Percentiles rank a stretch among this genome's conserved stretches.
These are phyloP conservation scores for Aspergillus panamensis DNA, from an alignment of 495 filamentous ascomycete species.

Conservation along the genomic window DNA sequence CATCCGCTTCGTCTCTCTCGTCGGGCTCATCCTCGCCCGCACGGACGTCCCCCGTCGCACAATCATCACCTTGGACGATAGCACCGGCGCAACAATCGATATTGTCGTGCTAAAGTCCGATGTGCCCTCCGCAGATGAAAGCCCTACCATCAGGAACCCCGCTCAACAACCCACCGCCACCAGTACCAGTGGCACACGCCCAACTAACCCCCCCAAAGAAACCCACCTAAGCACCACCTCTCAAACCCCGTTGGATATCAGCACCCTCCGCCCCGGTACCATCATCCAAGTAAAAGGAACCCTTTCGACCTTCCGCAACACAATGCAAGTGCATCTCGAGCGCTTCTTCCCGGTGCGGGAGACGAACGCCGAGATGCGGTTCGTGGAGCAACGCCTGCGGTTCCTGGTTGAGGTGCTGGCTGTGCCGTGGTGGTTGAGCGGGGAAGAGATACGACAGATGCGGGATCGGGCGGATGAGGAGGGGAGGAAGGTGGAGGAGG, in stretches of 20 bases:
- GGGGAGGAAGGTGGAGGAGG: slow-evolving; percentile 37
- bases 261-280: slow-evolving; percentile 57
- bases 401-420: slow-evolving; percentile 63
- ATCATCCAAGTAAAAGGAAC: slow-evolving; percentile 77
- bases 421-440: slow-evolving; percentile 62
- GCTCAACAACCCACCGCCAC: not conserved
- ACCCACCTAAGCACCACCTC: slow-evolving; percentile 31
- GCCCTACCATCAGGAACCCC: slow-evolving; percentile 11
- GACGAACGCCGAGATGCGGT: slow-evolving; percentile 72
- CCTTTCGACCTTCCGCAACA: slow-evolving; percentile 57
- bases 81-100: slow-evolving; percentile 75
- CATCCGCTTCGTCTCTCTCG: slow-evolving; percentile 75
- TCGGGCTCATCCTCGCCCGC: slow-evolving; percentile 72
- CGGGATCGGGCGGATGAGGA: slow-evolving; percentile 47
- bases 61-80: slow-evolving; percentile 77
- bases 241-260: slow-evolving; percentile 37
- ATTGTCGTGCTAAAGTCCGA: slow-evolving; percentile 35
- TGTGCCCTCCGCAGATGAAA: too few relatives aligned
- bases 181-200: not conserved
- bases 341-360: slow-evolving; percentile 55
- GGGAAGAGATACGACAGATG: slow-evolving; percentile 52
- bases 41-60: slow-evolving; percentile 58
- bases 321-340: slow-evolving; percentile 66
- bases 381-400: slow-evolving; percentile 63
- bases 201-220: slow-evolving; percentile 7